Conservation (phyloP, 345 rosid genomes). For the Hibiscus trionum region DNA sequence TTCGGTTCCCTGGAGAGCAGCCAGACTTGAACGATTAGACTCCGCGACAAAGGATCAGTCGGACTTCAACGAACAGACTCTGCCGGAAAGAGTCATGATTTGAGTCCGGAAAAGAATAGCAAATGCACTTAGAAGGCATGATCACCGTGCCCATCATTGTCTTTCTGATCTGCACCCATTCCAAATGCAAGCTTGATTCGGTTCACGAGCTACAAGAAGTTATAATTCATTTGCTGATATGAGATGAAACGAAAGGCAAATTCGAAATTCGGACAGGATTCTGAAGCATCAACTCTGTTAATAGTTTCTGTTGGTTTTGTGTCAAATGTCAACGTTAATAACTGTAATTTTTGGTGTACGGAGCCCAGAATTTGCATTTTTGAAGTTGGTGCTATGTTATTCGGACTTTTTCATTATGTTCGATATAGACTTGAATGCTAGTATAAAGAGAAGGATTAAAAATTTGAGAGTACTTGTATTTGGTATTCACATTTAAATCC, state of each 20-base stretch:
- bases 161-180: not conserved
- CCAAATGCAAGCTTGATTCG: not conserved
- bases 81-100: conserved; percentile 12
- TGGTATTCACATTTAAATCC: no score
- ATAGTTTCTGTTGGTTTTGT: not conserved
- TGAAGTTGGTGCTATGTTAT: no score
- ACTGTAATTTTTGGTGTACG: not conserved
- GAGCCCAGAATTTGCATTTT: no score
- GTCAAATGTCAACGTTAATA: not conserved
- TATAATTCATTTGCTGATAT: not conserved
- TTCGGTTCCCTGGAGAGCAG: conserved; percentile 18
- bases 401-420: not conserved
- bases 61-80: conserved; percentile 52
- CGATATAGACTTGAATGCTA: not conserved
- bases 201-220: not conserved
- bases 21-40: not conserved
- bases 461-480: no score
- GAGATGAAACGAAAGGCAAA: not conserved
- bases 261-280: not conserved
- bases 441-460: no score
- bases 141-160: not conserved
- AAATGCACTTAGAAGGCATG: not conserved
- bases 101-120: conserved; percentile 2
- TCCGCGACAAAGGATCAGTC: conserved; percentile 45
- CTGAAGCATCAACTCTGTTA: not conserved